A percentile compares a stretch with the other conserved stretches of the same genome.
Conservation (phyloP, 2,329 filamentous ascomycete genomes). For the Alternaria gansuensis region DNA sequence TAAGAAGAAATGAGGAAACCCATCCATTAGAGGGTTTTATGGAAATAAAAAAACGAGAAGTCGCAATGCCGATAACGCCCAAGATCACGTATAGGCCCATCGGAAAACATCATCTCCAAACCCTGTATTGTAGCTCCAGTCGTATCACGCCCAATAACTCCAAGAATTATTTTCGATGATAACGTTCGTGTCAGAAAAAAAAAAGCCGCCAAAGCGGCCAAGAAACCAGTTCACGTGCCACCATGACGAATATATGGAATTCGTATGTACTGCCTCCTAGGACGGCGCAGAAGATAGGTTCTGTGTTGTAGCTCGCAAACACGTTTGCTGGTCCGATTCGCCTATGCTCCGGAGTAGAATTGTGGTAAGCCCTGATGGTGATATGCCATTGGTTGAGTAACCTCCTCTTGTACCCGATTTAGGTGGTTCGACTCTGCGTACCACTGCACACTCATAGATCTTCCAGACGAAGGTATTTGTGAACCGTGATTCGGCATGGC, state of each 20-base stretch:
- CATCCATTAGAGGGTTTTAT: neutral
- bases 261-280: neutral
- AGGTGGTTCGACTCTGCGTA: constrained; percentile 45
- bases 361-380: constrained; percentile 39
- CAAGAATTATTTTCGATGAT: constrained; percentile 10
- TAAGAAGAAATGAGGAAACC: constrained; percentile 4
- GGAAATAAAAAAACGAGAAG: neutral
- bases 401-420: constrained; percentile 51
- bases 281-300: neutral
- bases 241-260: neutral
- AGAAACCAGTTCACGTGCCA: neutral
- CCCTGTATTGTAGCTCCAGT: constrained; percentile 12
- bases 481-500: constrained; percentile 34
- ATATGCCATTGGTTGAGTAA: constrained; percentile 41
- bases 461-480: constrained; percentile 41
- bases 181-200: neutral
- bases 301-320: neutral
- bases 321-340: neutral
- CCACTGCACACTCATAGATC: constrained; percentile 51
- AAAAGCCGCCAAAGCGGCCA: neutral
- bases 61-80: constrained; percentile 3
- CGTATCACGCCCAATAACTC: constrained; percentile 14
- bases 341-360: constrained; percentile 44
- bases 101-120: neutral
- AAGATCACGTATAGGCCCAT: constrained; percentile 1